Conservation (phyloP, 169 alveolate species). For the Cryptosporidium ryanae region DNA sequence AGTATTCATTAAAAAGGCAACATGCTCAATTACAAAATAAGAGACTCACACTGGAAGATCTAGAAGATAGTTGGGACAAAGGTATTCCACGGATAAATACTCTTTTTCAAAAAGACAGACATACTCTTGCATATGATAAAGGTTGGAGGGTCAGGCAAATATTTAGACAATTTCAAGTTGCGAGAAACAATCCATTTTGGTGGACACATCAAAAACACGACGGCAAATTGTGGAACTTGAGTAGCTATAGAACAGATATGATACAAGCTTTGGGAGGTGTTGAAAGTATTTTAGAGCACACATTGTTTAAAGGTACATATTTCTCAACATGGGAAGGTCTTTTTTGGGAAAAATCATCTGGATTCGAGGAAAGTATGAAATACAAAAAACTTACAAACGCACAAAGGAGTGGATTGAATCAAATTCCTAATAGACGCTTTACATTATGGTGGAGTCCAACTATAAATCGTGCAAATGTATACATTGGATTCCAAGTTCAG, state of each 20-base stretch:
- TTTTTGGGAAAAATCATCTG: slow-evolving; percentile 99
- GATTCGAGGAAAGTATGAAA: slow-evolving; percentile 99
- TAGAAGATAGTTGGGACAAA: slow-evolving; percentile 99
- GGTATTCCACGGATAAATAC: slow-evolving; percentile 99
- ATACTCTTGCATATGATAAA: slow-evolving; percentile 99
- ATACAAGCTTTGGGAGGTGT: slow-evolving; percentile 99
- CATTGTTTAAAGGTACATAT: slow-evolving; percentile 99
- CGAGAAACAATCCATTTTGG: slow-evolving; percentile 99
- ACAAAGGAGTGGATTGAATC: slow-evolving; percentile 98
- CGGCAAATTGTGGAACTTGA: slow-evolving; percentile 99
- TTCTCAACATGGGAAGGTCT: slow-evolving; percentile 99
- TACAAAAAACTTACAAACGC: slow-evolving; percentile 99
- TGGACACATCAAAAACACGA: slow-evolving; percentile 99
- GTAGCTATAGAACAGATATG: slow-evolving; percentile 99
- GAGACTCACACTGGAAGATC: slow-evolving; percentile 97
- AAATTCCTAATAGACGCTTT: slow-evolving; percentile 99
- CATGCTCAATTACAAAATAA: slow-evolving; percentile 99
- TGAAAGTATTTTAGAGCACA: slow-evolving; percentile 99
- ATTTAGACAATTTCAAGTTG: slow-evolving; percentile 96
- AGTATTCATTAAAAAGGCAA: slow-evolving; percentile 98
- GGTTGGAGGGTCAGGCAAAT: slow-evolving; percentile 99
- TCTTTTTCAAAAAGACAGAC: slow-evolving; percentile 99
- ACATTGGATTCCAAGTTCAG: slow-evolving; percentile 99
- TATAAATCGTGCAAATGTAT: slow-evolving; percentile 99
- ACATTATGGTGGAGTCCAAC: slow-evolving; percentile 99